Percentiles rank a stretch among this genome's conserved stretches.
Conservation (phyloP, 306 rosid species). For the Nissolia schottii region DNA sequence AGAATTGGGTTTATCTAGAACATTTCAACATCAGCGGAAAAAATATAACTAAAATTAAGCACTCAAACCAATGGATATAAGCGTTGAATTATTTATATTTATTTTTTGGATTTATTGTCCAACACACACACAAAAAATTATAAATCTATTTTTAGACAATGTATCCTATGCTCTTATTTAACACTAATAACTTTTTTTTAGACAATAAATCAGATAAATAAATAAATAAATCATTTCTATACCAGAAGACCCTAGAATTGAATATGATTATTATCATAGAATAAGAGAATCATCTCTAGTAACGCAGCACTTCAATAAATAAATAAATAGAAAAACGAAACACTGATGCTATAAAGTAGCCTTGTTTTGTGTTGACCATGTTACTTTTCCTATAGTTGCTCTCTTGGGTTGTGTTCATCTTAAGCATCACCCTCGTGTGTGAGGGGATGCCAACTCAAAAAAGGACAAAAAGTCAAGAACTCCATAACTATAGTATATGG, state of each 20-base stretch:
- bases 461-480: conserved; percentile 22
- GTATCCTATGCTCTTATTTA: too few relatives aligned
- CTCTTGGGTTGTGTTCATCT: conserved; percentile 48
- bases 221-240: too few relatives aligned
- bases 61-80: neutral
- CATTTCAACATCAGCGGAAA: neutral
- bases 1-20: neutral
- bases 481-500: neutral
- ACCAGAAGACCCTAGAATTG: conserved; percentile 8
- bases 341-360: neutral
- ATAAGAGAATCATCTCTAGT: neutral
- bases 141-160: too few relatives aligned
- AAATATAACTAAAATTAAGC: neutral
- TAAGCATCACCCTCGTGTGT: conserved; percentile 43
- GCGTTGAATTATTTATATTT: too few relatives aligned
- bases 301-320: neutral
- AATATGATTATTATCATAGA: neutral
- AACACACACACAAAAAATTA: too few relatives aligned
- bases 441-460: conserved; percentile 32
- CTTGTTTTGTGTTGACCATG: conserved; percentile 33
- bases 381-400: conserved; percentile 49
- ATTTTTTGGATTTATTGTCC: too few relatives aligned
- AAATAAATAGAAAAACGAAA: conserved; percentile 3
- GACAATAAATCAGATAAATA: too few relatives aligned
- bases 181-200: too few relatives aligned